A percentile compares a stretch with the other conserved stretches of the same genome.
phyloP scores from a whole-genome alignment of 768 basidiomycete species.

The Postia placenta region DNA sequence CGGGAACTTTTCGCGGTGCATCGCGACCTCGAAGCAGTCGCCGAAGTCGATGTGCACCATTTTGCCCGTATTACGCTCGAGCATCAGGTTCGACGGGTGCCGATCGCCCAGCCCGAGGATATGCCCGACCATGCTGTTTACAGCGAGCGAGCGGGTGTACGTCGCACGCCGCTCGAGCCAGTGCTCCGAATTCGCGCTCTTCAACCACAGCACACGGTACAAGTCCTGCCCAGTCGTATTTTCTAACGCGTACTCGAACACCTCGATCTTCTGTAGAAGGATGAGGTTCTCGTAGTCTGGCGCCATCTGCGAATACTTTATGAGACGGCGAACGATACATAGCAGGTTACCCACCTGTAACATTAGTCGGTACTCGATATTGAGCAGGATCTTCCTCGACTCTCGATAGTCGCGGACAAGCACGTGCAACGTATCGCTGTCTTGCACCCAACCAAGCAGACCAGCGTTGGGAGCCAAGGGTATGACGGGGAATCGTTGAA shows the following conservation, averaged over 20 bases:
- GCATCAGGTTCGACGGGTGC: slow-evolving; percentile 91
- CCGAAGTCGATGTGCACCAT: slow-evolving; percentile 97
- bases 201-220: slow-evolving; percentile 95
- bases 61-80: slow-evolving; percentile 88
- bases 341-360: slow-evolving; percentile 50
- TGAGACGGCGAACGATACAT: slow-evolving; percentile 11
- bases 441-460: slow-evolving; percentile 91
- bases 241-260: slow-evolving; percentile 97
- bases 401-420: slow-evolving; percentile 96
- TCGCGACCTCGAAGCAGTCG: slow-evolving; percentile 97
- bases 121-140: slow-evolving; percentile 98
- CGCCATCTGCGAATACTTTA: slow-evolving; percentile 67
- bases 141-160: slow-evolving; percentile 91
- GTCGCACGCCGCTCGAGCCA: slow-evolving; percentile 96
- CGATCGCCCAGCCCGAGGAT: slow-evolving; percentile 97
- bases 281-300: slow-evolving; percentile 96
- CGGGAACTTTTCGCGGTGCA: slow-evolving; percentile 98
- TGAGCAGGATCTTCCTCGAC: slow-evolving; percentile 90
- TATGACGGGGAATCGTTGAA: slow-evolving; percentile 88
- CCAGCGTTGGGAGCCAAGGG: slow-evolving; percentile 96
- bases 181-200: slow-evolving; percentile 91
- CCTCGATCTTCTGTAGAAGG: slow-evolving; percentile 95
- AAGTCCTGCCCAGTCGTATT: slow-evolving; percentile 98
- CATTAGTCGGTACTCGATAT: slow-evolving; percentile 99
- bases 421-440: slow-evolving; percentile 93